Percentiles rank a stretch among this genome's conserved stretches.
Conservation (phyloP, 2,329 filamentous ascomycete species). For the Lizonia empirigonia region DNA sequence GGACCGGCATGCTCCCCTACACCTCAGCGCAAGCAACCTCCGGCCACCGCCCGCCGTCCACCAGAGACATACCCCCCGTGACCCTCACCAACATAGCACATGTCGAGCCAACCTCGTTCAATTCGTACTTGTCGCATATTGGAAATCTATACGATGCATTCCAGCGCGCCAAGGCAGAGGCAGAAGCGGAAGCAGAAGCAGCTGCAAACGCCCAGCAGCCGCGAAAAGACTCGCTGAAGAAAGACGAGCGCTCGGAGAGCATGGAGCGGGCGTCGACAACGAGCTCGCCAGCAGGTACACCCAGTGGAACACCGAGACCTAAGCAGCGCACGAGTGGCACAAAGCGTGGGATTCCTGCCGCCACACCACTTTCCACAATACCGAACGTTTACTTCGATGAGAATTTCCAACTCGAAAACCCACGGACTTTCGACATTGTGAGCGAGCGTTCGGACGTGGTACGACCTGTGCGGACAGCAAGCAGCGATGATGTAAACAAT, state of each 20-base stretch:
- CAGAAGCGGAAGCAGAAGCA: slow-evolving; percentile 80
- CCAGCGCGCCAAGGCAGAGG: slow-evolving; percentile 78
- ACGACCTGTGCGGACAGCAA: slow-evolving; percentile 59
- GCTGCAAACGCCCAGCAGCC: slow-evolving; percentile 66
- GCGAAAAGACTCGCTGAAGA: slow-evolving; percentile 54
- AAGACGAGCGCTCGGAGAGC: slow-evolving; percentile 57
- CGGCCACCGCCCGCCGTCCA: slow-evolving; percentile 80
- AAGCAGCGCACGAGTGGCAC: slow-evolving; percentile 58
- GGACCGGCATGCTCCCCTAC: slow-evolving; percentile 84
- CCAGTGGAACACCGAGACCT: slow-evolving; percentile 56
- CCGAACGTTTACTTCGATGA: slow-evolving; percentile 94
- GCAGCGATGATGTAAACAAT: slow-evolving; percentile 58
- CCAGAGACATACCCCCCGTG: slow-evolving; percentile 90
- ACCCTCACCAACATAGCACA: slow-evolving; percentile 85
- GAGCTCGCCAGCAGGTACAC: slow-evolving; percentile 47
- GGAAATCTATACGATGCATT: slow-evolving; percentile 88
- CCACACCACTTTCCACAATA: slow-evolving; percentile 88
- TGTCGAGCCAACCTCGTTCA: slow-evolving; percentile 79
- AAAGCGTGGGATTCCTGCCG: slow-evolving; percentile 69
- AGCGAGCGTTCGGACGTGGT: slow-evolving; percentile 97
- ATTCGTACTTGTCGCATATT: slow-evolving; percentile 82
- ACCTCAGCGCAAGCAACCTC: slow-evolving; percentile 71
- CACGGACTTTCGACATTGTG: slow-evolving; percentile 92
- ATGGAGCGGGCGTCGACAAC: slow-evolving; percentile 51
- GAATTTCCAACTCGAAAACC: slow-evolving; percentile 93